Conservation (phyloP, 768 basidiomycete species). For the Rhodotorula graminis region DNA sequence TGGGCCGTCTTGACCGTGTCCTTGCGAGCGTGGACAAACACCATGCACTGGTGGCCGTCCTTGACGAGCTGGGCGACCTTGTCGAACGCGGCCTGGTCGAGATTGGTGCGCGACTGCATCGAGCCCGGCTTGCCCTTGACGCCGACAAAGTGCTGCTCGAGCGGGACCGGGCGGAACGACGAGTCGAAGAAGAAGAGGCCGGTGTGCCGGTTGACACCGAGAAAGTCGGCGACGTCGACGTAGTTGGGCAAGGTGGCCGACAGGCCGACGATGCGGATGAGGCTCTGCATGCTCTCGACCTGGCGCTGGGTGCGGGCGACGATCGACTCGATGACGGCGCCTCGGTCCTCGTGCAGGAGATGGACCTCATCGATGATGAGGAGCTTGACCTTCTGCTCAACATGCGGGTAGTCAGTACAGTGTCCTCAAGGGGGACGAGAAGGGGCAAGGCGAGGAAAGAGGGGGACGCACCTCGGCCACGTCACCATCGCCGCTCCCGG, state of each 20-base stretch:
- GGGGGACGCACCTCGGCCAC: slow-evolving; percentile 60
- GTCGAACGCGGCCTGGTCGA: slow-evolving; percentile 81
- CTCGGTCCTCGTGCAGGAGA: slow-evolving; percentile 92
- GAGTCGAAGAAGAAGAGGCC: slow-evolving; percentile 98
- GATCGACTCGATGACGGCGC: slow-evolving; percentile 96
- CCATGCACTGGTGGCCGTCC: slow-evolving; percentile 98
- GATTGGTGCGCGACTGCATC: slow-evolving; percentile 66
- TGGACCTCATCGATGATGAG: slow-evolving; percentile 98
- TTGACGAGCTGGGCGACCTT: slow-evolving; percentile 78
- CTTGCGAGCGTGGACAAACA: slow-evolving; percentile 96
- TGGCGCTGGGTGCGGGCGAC: slow-evolving; percentile 88
- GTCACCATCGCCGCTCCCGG: slow-evolving; percentile 89
- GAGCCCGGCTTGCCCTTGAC: slow-evolving; percentile 82
- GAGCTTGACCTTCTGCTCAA: slow-evolving; percentile 71
- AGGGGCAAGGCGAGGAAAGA: neutral
- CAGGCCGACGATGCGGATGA: slow-evolving; percentile 91
- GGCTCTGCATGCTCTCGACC: slow-evolving; percentile 93
- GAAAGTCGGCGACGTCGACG: slow-evolving; percentile 88
- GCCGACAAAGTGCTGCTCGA: slow-evolving; percentile 96
- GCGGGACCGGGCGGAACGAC: slow-evolving; percentile 89
- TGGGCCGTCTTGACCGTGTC: slow-evolving; percentile 92
- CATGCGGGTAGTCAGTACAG: neutral
- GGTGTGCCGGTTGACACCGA: slow-evolving; percentile 75
- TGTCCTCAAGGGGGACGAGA: neutral
- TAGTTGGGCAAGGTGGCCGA: slow-evolving; percentile 95